A percentile compares a stretch with the other conserved stretches of the same genome.
phyloP scores from a whole-genome alignment of 306 rosid species.

The Cercis canadensis region DNA sequence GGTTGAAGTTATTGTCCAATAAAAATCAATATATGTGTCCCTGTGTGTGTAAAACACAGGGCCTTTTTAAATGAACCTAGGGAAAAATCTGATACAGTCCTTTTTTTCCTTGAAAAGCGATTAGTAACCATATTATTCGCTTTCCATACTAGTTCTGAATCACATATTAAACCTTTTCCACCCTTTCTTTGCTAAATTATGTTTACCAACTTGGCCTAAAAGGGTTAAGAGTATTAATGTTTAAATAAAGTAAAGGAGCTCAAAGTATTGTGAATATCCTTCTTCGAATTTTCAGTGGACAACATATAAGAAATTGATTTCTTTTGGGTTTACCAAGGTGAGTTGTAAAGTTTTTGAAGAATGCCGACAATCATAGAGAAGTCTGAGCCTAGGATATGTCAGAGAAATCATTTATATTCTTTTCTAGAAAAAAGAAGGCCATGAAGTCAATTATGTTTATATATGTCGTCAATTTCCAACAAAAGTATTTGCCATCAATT shows the following conservation, averaged over 20 bases:
- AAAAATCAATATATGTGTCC: not conserved
- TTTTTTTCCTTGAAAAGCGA: not conserved
- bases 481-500: not conserved
- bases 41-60: not conserved
- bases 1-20: constrained; percentile 9
- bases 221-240: not conserved
- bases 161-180: not conserved
- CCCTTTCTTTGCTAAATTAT: not conserved
- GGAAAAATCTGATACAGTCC: not conserved
- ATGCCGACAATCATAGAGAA: not conserved
- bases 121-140: not conserved
- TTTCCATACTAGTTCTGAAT: not conserved
- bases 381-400: not conserved
- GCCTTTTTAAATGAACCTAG: not conserved
- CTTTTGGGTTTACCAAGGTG: not conserved
- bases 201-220: not conserved
- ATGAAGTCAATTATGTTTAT: not conserved
- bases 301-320: not conserved
- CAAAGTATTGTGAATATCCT: not conserved
- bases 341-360: not conserved
- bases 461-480: not conserved
- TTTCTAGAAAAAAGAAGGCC: not conserved
- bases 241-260: not conserved
- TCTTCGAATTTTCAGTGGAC: not conserved
- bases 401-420: not conserved